phyloP scores from a whole-genome alignment of 129 eudicot species.

The Daucus carota region DNA sequence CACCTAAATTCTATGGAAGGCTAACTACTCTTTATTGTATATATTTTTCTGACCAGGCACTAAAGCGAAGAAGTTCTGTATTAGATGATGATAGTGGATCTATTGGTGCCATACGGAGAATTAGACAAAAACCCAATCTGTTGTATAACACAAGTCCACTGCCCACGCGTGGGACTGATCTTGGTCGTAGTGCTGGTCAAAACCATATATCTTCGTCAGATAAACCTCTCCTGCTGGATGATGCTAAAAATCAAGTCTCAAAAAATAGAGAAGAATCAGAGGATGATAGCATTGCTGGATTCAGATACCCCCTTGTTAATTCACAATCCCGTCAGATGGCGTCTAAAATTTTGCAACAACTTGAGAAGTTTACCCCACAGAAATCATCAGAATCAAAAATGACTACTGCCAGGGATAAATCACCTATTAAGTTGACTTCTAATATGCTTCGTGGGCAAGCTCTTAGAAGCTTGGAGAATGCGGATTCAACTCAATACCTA shows the following conservation, averaged over 20 bases:
- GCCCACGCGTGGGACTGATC: slow-evolving; percentile 18
- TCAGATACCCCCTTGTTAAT: slow-evolving; percentile 51
- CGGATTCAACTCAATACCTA: slow-evolving; percentile 36
- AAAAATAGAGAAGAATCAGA: slow-evolving; percentile 29
- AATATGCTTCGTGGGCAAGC: slow-evolving; percentile 72
- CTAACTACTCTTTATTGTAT: not conserved
- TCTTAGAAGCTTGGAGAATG: slow-evolving; percentile 63
- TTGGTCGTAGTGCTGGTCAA: slow-evolving; percentile 24
- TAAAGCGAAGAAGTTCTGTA: slow-evolving; percentile 74
- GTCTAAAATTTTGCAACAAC: slow-evolving; percentile 64
- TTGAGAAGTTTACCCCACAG: slow-evolving; percentile 63
- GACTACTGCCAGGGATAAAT: slow-evolving; percentile 26
- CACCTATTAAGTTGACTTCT: slow-evolving; percentile 40
- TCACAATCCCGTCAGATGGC: slow-evolving; percentile 68
- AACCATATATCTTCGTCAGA: slow-evolving; percentile 15
- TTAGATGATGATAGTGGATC: slow-evolving; percentile 77
- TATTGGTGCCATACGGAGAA: slow-evolving; percentile 78
- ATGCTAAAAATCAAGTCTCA: slow-evolving; percentile 15
- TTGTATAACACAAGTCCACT: slow-evolving; percentile 25
- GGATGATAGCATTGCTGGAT: slow-evolving; percentile 26
- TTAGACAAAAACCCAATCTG: slow-evolving; percentile 70
- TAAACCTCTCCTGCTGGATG: slow-evolving; percentile 31
- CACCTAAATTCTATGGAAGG: not conserved
- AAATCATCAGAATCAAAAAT: slow-evolving; percentile 43
- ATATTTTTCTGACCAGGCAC: slow-evolving; percentile 31